Conservation (phyloP, 768 basidiomycete genomes). For the Scleroderma bovista region DNA sequence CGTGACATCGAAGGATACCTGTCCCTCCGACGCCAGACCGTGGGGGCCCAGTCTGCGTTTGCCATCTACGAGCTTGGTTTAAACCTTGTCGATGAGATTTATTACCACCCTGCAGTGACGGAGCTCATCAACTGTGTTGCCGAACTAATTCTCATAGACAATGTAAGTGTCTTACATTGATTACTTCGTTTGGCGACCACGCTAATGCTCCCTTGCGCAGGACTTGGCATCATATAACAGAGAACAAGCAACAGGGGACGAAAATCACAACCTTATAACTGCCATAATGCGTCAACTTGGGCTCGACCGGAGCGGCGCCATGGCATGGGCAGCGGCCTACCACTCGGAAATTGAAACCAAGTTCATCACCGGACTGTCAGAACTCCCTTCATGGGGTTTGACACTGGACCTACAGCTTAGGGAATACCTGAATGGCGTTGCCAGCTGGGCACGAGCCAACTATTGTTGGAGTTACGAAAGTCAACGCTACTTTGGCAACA, state of each 20-base stretch:
- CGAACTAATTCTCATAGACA: constrained; percentile 21
- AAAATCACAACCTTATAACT: constrained; percentile 31
- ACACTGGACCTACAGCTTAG: constrained; percentile 20
- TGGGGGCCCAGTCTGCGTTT: constrained; percentile 27
- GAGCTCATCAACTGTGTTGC: constrained; percentile 6
- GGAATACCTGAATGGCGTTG: constrained; percentile 21
- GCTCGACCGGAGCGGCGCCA: constrained; percentile 22
- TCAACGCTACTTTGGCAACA: constrained; percentile 26
- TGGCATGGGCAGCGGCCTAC: constrained; percentile 18
- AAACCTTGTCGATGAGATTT: constrained; percentile 29
- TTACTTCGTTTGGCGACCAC: background rate
- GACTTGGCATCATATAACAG: constrained; percentile 34
- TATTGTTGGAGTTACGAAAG: constrained; percentile 28
- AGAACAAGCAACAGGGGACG: constrained; percentile 30
- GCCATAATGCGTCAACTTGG: constrained; percentile 26
- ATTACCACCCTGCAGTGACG: constrained; percentile 19
- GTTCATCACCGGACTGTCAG: constrained; percentile 18
- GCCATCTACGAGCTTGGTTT: constrained; percentile 26
- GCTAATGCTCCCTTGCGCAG: constrained; percentile 10
- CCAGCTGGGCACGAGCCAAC: constrained; percentile 21
- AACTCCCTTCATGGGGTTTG: constrained; percentile 24
- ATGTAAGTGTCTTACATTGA: constrained; percentile 9
- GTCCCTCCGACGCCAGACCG: constrained; percentile 25
- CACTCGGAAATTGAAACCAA: constrained; percentile 7
- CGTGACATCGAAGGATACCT: constrained; percentile 29